Evolutionary conservation across 2,329 filamentous ascomycete species (phyloP).

Genomic region (Paecilomyces sp.): DNA sequence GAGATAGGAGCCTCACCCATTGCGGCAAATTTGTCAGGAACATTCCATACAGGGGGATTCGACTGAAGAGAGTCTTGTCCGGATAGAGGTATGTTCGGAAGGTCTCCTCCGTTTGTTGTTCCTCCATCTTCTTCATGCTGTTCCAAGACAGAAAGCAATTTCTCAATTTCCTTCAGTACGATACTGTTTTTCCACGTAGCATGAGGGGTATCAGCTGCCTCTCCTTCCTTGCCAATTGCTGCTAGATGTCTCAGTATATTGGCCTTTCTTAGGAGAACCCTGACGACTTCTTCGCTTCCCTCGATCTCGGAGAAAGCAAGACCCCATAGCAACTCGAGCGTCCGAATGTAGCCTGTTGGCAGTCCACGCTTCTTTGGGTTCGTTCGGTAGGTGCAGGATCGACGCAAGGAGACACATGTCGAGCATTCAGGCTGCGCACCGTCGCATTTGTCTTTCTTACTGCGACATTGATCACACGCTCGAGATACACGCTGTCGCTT

Average conservation of each 20-base stretch:
- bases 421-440: slow-evolving; percentile 60
- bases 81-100: neutral
- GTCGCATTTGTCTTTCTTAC: slow-evolving; percentile 65
- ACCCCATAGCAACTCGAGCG: slow-evolving; percentile 61
- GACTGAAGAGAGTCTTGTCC: neutral
- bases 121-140: slow-evolving; percentile 27
- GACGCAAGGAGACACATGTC: slow-evolving; percentile 57
- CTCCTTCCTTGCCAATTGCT: slow-evolving; percentile 30
- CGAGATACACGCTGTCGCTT: slow-evolving; percentile 61
- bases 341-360: slow-evolving; percentile 72
- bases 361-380: slow-evolving; percentile 70
- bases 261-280: slow-evolving; percentile 45
- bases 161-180: slow-evolving; percentile 57
- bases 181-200: slow-evolving; percentile 57
- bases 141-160: slow-evolving; percentile 45
- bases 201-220: slow-evolving; percentile 52
- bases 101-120: neutral
- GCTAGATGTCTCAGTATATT: slow-evolving; percentile 30
- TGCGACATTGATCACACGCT: slow-evolving; percentile 62
- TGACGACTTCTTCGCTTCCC: slow-evolving; percentile 52
- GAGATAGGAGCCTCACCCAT: neutral
- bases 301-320: slow-evolving; percentile 58
- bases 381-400: slow-evolving; percentile 64
- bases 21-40: neutral
- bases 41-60: neutral